Evolutionary conservation across 306 rosid genomes (phyloP), one percentile per base, ranked within the genome.

Genomic region (Corylus heterophylla): DNA sequence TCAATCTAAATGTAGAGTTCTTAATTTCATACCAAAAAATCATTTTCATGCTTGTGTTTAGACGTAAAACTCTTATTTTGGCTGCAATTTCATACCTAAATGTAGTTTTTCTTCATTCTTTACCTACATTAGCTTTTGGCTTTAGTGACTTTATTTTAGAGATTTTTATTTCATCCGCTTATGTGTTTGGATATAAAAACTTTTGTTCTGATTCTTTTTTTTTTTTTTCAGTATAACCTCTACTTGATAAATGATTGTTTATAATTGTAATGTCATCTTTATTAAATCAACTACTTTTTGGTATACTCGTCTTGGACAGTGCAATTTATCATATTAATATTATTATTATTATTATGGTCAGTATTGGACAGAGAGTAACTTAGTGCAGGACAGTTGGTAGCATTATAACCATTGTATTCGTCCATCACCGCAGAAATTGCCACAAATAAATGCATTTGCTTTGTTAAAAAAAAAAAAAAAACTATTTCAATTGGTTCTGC

Each of bases 361-460:
- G 69, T 27, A 18, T 67, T 42, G 72, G 49, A 67, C 70, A 13
- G 17, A 13, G 17, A 7, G 45, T 8, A 35, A 31, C 70, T 64
- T 39, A 35, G 70, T 64, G 16, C 72, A 67, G 4, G 16, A 17
- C 51, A 37, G 71, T 66, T 67, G 72, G 72, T 67, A 39, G 50
- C 14, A 18, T 39, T 67, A 67, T 8, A 39, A 1, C 25, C 71
- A 67, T 5, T 10, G 31, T 42, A 3, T 62, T 62, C 27, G 18
- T 12, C 50, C 27, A 8, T 8, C 47, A 14, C 51, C 51, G 51
- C 12, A 8, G 51, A 48, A 48, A 14, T 22, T 37, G 2, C 71
- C 71, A 16, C 71, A 66, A 66, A 29, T 7, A 16, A 8, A 66
- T 37, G 20, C 22, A 64, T 2, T 35, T 17, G 12, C 6, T 17